These are phyloP conservation scores for Lecanicillium sp. DNA, from an alignment of 2,329 filamentous ascomycete species.

Conservation along the genomic window DNA sequence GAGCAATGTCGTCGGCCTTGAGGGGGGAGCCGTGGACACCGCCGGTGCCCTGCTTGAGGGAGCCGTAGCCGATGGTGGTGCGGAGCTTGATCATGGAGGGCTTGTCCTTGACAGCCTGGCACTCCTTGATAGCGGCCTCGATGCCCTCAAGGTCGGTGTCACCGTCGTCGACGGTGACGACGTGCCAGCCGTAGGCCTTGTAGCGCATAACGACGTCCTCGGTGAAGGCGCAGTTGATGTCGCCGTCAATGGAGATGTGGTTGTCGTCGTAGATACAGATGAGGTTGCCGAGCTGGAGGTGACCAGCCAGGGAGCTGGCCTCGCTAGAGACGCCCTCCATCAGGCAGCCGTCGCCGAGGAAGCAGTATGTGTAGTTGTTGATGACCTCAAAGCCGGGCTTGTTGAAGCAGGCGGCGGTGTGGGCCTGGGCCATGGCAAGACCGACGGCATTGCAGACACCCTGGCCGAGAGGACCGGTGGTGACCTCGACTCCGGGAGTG, in stretches of 20 bases:
- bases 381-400: constrained; percentile 86
- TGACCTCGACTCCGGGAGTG: constrained; percentile 95
- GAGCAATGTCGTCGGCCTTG: constrained; percentile 88
- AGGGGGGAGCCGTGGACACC: constrained; percentile 95
- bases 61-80: constrained; percentile 96
- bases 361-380: constrained; percentile 95
- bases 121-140: constrained; percentile 79
- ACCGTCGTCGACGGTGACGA: constrained; percentile 75
- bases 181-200: constrained; percentile 96
- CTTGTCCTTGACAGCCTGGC: constrained; percentile 88
- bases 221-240: constrained; percentile 94
- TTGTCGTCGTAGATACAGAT: constrained; percentile 98
- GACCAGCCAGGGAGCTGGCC: constrained; percentile 85
- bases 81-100: constrained; percentile 93
- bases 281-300: constrained; percentile 95
- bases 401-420: constrained; percentile 90
- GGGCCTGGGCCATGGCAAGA: constrained; percentile 92
- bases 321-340: constrained; percentile 97
- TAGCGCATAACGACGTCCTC: constrained; percentile 95
- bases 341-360: constrained; percentile 96
- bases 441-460: constrained; percentile 96
- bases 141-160: constrained; percentile 84
- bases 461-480: constrained; percentile 94
- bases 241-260: constrained; percentile 91
- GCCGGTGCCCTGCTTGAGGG: constrained; percentile 84